phyloP scores from a whole-genome alignment of 306 rosid species.

The Lotus japonicus region DNA sequence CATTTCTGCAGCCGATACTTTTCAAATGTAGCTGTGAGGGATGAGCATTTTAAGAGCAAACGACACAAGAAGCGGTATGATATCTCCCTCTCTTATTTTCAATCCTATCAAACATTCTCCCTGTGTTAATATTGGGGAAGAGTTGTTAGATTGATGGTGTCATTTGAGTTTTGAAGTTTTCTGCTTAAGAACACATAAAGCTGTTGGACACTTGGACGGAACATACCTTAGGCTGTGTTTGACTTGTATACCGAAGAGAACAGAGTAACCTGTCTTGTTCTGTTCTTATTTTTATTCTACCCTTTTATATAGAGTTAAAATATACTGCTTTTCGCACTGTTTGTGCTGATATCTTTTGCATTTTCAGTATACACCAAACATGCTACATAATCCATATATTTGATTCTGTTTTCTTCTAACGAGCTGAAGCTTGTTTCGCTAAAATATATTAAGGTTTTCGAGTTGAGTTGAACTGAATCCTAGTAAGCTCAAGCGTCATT shows the following conservation, averaged over 20 bases:
- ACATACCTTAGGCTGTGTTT: neutral
- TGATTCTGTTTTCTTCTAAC: too few species aligned
- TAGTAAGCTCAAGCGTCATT: neutral
- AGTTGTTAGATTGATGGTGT: constrained; percentile 4
- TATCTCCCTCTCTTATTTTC: neutral
- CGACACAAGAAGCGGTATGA: constrained; percentile 79
- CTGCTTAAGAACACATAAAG: neutral
- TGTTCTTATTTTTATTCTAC: too few species aligned
- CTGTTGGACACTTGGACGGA: neutral
- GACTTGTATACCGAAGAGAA: too few species aligned
- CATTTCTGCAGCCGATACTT: constrained; percentile 69
- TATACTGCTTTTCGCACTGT: too few species aligned
- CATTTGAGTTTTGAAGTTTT: neutral
- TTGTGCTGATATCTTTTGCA: too few species aligned
- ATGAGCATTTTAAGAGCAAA: constrained; percentile 87
- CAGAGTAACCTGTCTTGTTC: too few species aligned
- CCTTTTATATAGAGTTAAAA: too few species aligned
- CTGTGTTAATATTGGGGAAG: neutral
- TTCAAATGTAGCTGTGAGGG: constrained; percentile 69
- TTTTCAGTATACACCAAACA: too few species aligned
- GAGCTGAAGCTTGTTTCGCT: too few species aligned
- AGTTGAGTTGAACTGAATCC: neutral
- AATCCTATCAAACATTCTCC: neutral
- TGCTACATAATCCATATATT: too few species aligned
- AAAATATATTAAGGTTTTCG: neutral